Evolutionary conservation across 2,329 filamentous ascomycete species (phyloP).

Genomic region (Penicillium sp.): DNA sequence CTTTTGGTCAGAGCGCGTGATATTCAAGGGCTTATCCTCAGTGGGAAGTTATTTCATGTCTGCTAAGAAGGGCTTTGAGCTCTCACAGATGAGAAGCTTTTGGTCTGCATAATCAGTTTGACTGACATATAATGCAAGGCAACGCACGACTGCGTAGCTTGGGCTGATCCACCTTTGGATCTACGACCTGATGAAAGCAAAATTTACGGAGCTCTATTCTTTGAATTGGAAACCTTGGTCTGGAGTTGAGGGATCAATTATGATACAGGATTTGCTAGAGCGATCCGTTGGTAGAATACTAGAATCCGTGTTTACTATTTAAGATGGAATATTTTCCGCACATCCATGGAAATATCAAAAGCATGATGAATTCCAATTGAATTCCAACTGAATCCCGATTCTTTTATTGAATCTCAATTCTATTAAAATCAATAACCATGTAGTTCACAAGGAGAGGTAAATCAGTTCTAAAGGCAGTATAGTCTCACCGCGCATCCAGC

Average conservation of each 20-base stretch:
- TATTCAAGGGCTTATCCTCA: neutral
- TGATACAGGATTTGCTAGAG: neutral
- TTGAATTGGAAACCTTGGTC: neutral
- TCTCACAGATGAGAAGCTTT: neutral
- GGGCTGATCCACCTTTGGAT: neutral
- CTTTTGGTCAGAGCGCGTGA: neutral
- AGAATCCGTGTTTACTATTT: neutral
- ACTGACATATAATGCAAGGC: neutral
- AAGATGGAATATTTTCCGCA: neutral
- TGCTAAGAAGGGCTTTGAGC: neutral
- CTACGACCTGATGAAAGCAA: neutral
- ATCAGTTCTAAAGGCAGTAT: neutral
- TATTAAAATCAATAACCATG: too few relatives aligned
- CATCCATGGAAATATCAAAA: neutral
- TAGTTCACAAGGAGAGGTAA: neutral
- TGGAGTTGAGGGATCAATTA: neutral
- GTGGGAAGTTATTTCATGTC: neutral
- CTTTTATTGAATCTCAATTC: neutral
- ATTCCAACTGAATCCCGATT: neutral
- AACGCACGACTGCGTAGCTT: neutral
- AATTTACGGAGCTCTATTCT: neutral
- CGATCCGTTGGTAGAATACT: neutral
- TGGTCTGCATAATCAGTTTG: neutral
- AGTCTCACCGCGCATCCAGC: neutral
- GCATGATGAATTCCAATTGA: neutral